A percentile compares a stretch with the other conserved stretches of the same genome.
phyloP scores from a whole-genome alignment of 352 stramenopile genomes.

The Phytophthora multivora region DNA sequence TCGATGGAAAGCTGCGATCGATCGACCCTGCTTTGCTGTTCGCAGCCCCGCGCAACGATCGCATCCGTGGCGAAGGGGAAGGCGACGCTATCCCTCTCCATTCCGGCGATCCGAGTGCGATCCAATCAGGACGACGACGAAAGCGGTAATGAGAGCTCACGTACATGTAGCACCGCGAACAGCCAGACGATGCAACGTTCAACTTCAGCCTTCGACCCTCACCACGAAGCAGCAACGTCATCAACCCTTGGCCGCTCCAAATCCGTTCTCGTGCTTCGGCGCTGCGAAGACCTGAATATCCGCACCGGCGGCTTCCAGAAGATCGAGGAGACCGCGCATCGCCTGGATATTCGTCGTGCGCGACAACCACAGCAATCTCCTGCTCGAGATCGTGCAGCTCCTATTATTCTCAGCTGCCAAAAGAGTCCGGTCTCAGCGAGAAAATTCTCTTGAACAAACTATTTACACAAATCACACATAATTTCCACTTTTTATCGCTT shows the following conservation, averaged over 20 bases:
- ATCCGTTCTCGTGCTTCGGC: conserved; percentile 55
- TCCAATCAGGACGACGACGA: conserved; percentile 30
- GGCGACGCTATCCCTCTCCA: background rate
- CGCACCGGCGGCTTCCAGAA: conserved; percentile 81
- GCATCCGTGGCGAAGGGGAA: conserved; percentile 16
- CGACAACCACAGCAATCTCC: conserved; percentile 10
- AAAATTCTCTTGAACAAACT: conserved; percentile 17
- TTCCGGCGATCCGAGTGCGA: conserved; percentile 3
- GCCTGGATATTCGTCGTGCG: conserved; percentile 40
- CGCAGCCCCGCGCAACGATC: conserved; percentile 4
- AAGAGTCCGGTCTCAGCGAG: conserved; percentile 16
- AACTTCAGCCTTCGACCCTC: conserved; percentile 6
- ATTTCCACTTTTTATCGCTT: conserved; percentile 18
- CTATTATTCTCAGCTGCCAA: background rate
- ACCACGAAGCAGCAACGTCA: conserved; percentile 9
- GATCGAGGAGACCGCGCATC: conserved; percentile 70
- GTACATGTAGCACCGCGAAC: background rate
- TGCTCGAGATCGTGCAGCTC: conserved; percentile 11
- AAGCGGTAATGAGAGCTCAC: background rate
- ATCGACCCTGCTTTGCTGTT: conserved; percentile 4
- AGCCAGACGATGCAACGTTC: conserved; percentile 14
- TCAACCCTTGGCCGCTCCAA: conserved; percentile 7
- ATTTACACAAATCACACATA: conserved; percentile 9
- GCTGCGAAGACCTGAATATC: conserved; percentile 68
- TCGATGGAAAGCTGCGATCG: conserved; percentile 23